phyloP scores from a whole-genome alignment of 1,284 basidiomycete species.

The Meira miltonrushii region DNA sequence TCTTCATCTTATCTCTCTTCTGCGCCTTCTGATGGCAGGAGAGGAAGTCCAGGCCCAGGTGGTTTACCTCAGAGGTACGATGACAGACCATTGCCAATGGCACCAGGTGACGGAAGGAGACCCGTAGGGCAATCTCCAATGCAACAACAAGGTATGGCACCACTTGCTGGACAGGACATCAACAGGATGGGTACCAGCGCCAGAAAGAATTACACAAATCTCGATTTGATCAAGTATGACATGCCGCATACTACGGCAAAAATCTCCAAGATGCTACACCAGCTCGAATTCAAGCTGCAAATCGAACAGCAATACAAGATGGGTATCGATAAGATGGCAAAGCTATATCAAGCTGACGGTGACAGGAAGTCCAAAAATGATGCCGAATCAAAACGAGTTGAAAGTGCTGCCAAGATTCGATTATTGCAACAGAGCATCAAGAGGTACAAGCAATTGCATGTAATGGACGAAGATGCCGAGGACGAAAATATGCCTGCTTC shows the following conservation, averaged over 20 bases:
- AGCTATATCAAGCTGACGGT: constrained; percentile 81
- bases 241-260: constrained; percentile 92
- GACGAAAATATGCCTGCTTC: constrained; percentile 60
- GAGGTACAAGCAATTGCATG: constrained; percentile 90
- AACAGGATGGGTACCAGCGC: constrained; percentile 43
- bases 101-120: constrained; percentile 12
- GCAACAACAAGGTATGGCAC: too few relatives aligned
- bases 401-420: constrained; percentile 93
- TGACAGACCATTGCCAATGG: constrained; percentile 24
- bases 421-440: constrained; percentile 85
- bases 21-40: constrained; percentile 21
- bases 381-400: constrained; percentile 85
- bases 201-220: constrained; percentile 39
- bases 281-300: constrained; percentile 97
- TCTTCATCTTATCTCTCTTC: constrained; percentile 31
- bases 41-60: background rate
- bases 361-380: constrained; percentile 69
- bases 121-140: constrained; percentile 10
- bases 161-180: constrained; percentile 12
- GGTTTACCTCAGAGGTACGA: constrained; percentile 16
- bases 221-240: constrained; percentile 88
- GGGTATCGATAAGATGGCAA: constrained; percentile 97
- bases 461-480: constrained; percentile 74
- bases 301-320: constrained; percentile 97
- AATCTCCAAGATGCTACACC: constrained; percentile 95